These are phyloP conservation scores for Anthracocystis panici-leucophaei DNA, from an alignment of 1,284 basidiomycete species.

Conservation along the genomic window DNA sequence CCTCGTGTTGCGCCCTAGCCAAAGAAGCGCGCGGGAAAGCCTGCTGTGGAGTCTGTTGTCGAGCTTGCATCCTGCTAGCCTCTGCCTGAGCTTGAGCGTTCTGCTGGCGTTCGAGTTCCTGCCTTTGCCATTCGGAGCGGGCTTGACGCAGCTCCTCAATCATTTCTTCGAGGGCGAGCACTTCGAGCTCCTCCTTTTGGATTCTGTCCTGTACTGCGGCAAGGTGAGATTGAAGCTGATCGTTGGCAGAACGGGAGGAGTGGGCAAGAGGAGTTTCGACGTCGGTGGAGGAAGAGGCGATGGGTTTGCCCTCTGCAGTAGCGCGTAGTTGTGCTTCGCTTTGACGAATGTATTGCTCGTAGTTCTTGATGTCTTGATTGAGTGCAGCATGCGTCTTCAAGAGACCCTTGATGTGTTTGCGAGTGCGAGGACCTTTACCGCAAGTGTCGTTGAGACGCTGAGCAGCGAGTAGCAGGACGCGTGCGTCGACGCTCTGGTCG, in stretches of 20 bases:
- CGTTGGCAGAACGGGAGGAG: constrained; percentile 5
- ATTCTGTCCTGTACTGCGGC: constrained; percentile 45
- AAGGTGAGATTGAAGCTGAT: constrained; percentile 30
- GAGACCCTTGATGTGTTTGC: constrained; percentile 66
- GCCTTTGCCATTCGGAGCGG: constrained; percentile 27
- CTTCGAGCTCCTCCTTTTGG: constrained; percentile 65
- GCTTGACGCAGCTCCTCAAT: constrained; percentile 54
- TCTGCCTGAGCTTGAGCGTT: constrained; percentile 19
- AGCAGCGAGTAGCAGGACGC: constrained; percentile 52
- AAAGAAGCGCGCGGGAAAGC: constrained; percentile 23
- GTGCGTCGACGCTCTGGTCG: constrained; percentile 26
- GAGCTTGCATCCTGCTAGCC: constrained; percentile 12
- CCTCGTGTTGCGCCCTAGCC: not conserved
- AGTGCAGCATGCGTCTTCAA: constrained; percentile 55
- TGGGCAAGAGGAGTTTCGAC: constrained; percentile 5
- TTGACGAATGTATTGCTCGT: constrained; percentile 47
- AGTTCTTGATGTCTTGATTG: constrained; percentile 38
- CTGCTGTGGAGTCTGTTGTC: constrained; percentile 15
- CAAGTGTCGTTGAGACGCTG: constrained; percentile 59
- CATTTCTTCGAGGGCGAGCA: constrained; percentile 67
- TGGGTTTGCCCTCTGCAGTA: constrained; percentile 26
- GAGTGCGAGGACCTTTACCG: constrained; percentile 56
- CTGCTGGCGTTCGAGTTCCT: constrained; percentile 35
- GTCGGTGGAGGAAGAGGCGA: constrained; percentile 1
- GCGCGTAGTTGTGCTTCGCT: constrained; percentile 37